phyloP scores from a whole-genome alignment of 306 rosid genomes.

The Arachis stenosperma region DNA sequence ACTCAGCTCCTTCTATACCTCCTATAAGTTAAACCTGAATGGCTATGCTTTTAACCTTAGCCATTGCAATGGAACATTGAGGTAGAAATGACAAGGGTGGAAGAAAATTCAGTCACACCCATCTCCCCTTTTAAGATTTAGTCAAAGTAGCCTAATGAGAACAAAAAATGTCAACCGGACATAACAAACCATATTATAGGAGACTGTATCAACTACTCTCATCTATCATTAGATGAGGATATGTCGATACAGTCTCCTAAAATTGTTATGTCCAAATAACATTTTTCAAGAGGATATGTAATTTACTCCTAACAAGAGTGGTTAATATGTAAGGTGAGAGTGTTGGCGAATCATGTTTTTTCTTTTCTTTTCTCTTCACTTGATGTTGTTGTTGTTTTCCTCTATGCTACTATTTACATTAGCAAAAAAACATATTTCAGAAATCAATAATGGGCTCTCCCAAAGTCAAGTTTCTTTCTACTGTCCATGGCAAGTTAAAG shows the following conservation, averaged over 20 bases:
- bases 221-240: too few species aligned
- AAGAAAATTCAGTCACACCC: conserved; percentile 7
- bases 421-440: conserved; percentile 30
- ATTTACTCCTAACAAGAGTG: not conserved
- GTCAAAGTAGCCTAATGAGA: not conserved
- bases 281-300: not conserved
- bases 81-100: not conserved
- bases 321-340: conserved; percentile 17
- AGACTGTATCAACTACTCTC: too few species aligned
- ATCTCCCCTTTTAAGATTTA: conserved; percentile 4
- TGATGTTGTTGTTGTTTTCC: not conserved
- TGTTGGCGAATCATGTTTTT: not conserved
- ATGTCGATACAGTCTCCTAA: too few species aligned
- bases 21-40: not conserved
- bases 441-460: conserved; percentile 98
- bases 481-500: conserved; percentile 90
- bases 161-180: too few species aligned
- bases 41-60: not conserved
- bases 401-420: conserved; percentile 42
- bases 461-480: conserved; percentile 72
- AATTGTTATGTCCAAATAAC: too few species aligned
- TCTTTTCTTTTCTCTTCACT: conserved; percentile 11
- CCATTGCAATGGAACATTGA: not conserved
- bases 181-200: too few species aligned
- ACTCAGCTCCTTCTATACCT: not conserved